These are phyloP conservation scores for Betula pendula DNA, from an alignment of 306 rosid genomes.

Conservation along the genomic window DNA sequence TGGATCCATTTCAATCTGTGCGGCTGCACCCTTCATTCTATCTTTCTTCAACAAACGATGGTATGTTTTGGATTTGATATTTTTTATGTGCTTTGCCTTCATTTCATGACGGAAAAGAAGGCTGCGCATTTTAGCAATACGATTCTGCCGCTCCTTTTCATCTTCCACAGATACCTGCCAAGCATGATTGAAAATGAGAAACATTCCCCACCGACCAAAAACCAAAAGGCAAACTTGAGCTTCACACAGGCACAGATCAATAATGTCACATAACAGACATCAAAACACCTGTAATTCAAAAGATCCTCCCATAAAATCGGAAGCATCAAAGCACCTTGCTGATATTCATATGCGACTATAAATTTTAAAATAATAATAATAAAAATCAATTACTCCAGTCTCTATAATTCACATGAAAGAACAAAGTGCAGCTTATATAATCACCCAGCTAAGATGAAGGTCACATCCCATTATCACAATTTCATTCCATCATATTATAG, in stretches of 20 bases:
- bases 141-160: constrained; percentile 75
- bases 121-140: constrained; percentile 92
- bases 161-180: constrained; percentile 76
- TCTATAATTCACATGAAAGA: background rate
- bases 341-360: background rate
- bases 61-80: constrained; percentile 81
- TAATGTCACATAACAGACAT: background rate
- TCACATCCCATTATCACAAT: background rate
- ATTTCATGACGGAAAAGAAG: constrained; percentile 79
- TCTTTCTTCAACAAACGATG: constrained; percentile 85
- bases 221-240: background rate
- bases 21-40: constrained; percentile 55
- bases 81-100: constrained; percentile 76
- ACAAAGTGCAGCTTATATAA: background rate
- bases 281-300: background rate
- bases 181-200: background rate
- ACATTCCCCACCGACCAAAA: background rate
- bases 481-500: background rate
- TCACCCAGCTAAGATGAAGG: background rate
- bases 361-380: background rate
- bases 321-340: background rate
- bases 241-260: background rate
- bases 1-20: constrained; percentile 58
- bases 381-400: background rate
- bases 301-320: background rate